A percentile compares a stretch with the other conserved stretches of the same genome.
These are phyloP conservation scores for Coccomyxa sp. DNA, from an alignment of 139 green algal genomes.

Conservation along the genomic window DNA sequence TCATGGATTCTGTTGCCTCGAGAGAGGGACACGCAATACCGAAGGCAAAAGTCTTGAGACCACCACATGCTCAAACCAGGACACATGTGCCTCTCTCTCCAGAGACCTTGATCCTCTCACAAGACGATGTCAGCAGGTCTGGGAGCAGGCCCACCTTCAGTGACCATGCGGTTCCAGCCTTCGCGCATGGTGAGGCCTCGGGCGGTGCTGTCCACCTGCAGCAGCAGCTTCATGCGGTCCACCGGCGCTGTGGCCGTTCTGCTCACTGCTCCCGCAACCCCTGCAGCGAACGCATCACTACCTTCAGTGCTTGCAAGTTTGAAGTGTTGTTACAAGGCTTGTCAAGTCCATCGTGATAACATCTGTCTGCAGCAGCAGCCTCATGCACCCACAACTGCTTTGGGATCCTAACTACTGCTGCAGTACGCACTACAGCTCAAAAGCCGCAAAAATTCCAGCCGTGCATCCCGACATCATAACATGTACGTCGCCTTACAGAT, in stretches of 20 bases:
- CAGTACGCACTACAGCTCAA: neutral
- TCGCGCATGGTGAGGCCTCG: conserved; percentile 55
- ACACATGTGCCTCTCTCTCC: no score
- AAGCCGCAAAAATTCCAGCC: neutral
- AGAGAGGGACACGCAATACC: no score
- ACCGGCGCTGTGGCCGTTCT: conserved; percentile 84
- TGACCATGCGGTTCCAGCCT: conserved; percentile 61
- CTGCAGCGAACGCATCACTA: conserved; percentile 26
- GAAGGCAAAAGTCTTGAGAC: no score
- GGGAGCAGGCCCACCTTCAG: conserved; percentile 83
- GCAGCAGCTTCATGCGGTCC: conserved; percentile 91
- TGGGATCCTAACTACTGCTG: neutral
- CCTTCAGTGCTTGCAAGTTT: neutral
- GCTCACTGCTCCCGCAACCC: conserved; percentile 80
- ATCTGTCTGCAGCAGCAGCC: neutral
- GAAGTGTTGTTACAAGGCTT: neutral
- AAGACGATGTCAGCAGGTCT: no score
- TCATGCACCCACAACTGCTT: neutral
- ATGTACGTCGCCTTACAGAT: neutral
- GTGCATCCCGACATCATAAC: neutral
- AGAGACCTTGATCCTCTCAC: no score
- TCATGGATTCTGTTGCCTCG: no score
- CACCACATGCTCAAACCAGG: no score
- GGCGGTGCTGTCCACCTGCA: conserved; percentile 60
- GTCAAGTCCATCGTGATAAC: neutral